These are phyloP conservation scores for Uronychia setigera DNA, from an alignment of 73 alveolate species.

Conservation along the genomic window DNA sequence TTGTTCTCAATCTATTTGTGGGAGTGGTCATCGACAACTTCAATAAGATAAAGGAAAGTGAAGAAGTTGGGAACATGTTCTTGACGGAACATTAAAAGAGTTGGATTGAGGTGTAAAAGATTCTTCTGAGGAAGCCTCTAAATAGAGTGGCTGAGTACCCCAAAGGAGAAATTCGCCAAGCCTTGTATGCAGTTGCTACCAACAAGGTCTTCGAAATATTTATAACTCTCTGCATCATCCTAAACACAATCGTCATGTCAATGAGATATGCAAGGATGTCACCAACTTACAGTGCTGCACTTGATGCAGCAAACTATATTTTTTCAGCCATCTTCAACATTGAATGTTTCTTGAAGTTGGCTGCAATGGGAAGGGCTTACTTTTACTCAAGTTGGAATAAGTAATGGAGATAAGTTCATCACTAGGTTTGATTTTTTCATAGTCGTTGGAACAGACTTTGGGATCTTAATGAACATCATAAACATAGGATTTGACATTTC, in stretches of 20 bases:
- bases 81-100: slow-evolving; percentile 23
- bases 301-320: slow-evolving; percentile 38
- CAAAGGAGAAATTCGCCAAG: neutral
- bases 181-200: neutral
- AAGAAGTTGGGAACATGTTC: slow-evolving; percentile 19
- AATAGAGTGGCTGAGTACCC: neutral
- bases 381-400: slow-evolving; percentile 60
- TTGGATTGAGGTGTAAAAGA: slow-evolving; percentile 37
- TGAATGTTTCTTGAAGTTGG: slow-evolving; percentile 52
- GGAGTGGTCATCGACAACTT: slow-evolving; percentile 54
- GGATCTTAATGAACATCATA: slow-evolving; percentile 35
- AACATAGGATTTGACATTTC: slow-evolving; percentile 27
- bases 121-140: slow-evolving; percentile 8
- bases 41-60: slow-evolving; percentile 24
- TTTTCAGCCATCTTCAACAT: slow-evolving; percentile 58
- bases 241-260: slow-evolving; percentile 46
- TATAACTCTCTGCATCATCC: slow-evolving; percentile 27
- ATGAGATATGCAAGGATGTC: slow-evolving; percentile 32
- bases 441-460: slow-evolving; percentile 65
- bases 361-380: slow-evolving; percentile 49
- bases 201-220: slow-evolving; percentile 29
- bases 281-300: neutral
- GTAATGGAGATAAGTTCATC: too few relatives aligned
- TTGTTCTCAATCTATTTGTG: slow-evolving; percentile 35
- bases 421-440: slow-evolving; percentile 76